Evolutionary conservation across 495 filamentous ascomycete genomes (phyloP).

Genomic region (Friedmanniomyces simplex): DNA sequence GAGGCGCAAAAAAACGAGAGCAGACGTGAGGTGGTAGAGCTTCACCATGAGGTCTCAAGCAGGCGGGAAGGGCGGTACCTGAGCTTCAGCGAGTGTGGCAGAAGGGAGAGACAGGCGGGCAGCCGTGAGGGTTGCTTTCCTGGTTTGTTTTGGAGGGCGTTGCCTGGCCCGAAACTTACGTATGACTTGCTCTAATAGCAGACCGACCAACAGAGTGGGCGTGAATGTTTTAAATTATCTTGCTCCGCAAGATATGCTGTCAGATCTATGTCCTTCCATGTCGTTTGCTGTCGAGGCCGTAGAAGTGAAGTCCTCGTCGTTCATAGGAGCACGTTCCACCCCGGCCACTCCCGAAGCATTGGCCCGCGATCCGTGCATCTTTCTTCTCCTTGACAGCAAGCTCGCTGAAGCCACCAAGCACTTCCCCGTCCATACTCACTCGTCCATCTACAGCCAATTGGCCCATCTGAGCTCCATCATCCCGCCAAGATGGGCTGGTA

Average conservation of each 20-base stretch:
- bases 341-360: neutral
- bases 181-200: too few species aligned
- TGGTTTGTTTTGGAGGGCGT: too few species aligned
- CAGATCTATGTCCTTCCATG: too few species aligned
- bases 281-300: neutral
- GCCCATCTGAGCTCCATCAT: too few species aligned
- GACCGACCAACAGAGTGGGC: too few species aligned
- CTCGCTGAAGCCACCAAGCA: neutral
- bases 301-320: neutral
- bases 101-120: too few species aligned
- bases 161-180: too few species aligned
- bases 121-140: too few species aligned
- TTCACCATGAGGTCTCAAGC: neutral
- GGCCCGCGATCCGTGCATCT: neutral
- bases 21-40: neutral
- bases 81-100: too few species aligned
- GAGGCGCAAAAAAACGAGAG: neutral
- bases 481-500: conserved; percentile 52
- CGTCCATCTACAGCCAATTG: neutral
- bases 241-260: too few species aligned
- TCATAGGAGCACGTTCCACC: too few species aligned
- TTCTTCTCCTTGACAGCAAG: neutral
- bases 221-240: too few species aligned
- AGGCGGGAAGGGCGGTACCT: neutral
- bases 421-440: neutral